Base-by-base conservation (phyloP, 83 land plant genomes). In the Picea mariana region DNA sequence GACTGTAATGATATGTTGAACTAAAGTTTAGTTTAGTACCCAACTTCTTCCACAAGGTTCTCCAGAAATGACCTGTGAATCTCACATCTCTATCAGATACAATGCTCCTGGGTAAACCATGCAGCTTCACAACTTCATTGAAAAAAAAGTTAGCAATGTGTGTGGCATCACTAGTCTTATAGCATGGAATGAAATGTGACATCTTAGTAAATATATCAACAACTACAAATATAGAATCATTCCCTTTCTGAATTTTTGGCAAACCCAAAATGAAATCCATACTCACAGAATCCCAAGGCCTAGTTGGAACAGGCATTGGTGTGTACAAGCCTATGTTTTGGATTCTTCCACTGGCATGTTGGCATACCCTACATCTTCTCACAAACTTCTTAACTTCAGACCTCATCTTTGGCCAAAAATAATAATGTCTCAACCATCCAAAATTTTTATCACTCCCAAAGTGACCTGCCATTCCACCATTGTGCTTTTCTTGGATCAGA, bases 151-250 rank as follows among this genome's bases (percentile, higher is more conserved):
- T 64, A 5, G 86, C 71, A 1, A 85, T n/a, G 15, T 77, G 64
- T 11, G 81, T 34, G 0, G 84, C 83, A 78, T 85, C 81, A 58
- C 4, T 6, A 0, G 76, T 85, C 62, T 82, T 82, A 68, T 26
- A 11, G 27, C 87, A 86, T 24, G 84, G 81, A 26, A 86, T 49
- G 68, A 82, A 86, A 67, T 82, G 84, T 44, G 79, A 78, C 84
- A 86, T 86, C 42, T 86, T 82, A 0, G 82, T 62, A 26, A 82
- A 86, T 44, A 81, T 6, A 72, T 82, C 87, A 60, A 79, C 84
- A 15, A 86, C 84, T 34, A 82, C 84, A 49, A 82, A 67, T 3
- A 86, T 62, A 1, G 65, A 82, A 40, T 79, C 77, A 27, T 81
- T 77, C 5, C 76, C 73, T 34, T 81, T 65, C 24, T 81, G 76